phyloP scores from a whole-genome alignment of 345 rosid genomes.

The Pugionium dolabratum region DNA sequence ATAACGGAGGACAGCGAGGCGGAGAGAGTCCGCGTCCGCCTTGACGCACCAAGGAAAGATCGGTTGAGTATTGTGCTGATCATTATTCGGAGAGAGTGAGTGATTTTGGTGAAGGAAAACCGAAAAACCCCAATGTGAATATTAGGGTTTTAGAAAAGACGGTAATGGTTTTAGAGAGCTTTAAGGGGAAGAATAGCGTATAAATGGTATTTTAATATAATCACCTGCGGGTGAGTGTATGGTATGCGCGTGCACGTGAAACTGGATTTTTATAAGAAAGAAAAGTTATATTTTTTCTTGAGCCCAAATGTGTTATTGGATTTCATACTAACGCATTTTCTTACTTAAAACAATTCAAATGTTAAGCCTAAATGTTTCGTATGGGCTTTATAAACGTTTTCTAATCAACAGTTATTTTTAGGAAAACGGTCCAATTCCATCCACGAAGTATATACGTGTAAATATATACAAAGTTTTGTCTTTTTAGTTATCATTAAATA shows the following conservation, averaged over 20 bases:
- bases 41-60: slow-evolving; percentile 39
- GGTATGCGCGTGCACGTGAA: slow-evolving; percentile 18
- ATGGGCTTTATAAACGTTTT: too few species aligned
- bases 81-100: slow-evolving; percentile 35
- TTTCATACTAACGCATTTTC: too few species aligned
- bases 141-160: slow-evolving; percentile 49
- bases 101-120: slow-evolving; percentile 6
- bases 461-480: too few species aligned
- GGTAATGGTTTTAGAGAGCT: slow-evolving; percentile 27
- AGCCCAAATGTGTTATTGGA: too few species aligned
- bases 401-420: too few species aligned
- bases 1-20: slow-evolving; percentile 39
- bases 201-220: slow-evolving; percentile 4
- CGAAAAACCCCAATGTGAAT: slow-evolving; percentile 26
- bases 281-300: background rate
- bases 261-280: background rate
- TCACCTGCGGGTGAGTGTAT: slow-evolving; percentile 32
- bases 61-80: slow-evolving; percentile 49
- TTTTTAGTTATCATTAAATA: too few species aligned
- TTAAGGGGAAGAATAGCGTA: background rate
- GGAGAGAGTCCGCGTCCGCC: slow-evolving; percentile 41
- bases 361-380: too few species aligned
- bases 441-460: too few species aligned
- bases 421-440: too few species aligned
- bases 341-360: too few species aligned